A percentile compares a stretch with the other conserved stretches of the same genome.
These are phyloP conservation scores for Parathielavia hyrcaniae DNA, from an alignment of 495 filamentous ascomycete species.

Conservation along the genomic window DNA sequence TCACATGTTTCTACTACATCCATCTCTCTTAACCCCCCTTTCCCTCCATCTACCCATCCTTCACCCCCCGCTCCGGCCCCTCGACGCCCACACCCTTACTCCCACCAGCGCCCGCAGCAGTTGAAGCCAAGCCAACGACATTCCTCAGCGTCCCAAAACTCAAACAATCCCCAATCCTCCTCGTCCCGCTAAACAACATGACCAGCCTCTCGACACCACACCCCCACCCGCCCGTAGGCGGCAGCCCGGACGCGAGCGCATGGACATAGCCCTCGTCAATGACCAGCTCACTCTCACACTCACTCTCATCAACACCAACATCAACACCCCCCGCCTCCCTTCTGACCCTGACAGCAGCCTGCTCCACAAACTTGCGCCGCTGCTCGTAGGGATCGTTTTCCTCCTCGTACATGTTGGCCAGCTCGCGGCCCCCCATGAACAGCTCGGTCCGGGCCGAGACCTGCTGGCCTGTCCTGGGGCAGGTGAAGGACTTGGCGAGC, in stretches of 20 bases:
- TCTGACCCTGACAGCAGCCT: constrained; percentile 16
- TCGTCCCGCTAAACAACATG: constrained; percentile 76
- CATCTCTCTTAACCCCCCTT: no score
- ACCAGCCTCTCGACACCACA: constrained; percentile 83
- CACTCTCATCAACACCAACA: constrained; percentile 10
- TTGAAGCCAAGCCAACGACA: constrained; percentile 41
- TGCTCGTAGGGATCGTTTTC: constrained; percentile 91
- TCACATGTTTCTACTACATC: no score
- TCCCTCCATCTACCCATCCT: no score
- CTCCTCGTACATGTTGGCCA: constrained; percentile 96
- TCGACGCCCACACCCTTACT: background rate
- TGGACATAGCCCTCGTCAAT: constrained; percentile 80
- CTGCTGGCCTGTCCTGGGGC: constrained; percentile 54
- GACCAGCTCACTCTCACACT: background rate
- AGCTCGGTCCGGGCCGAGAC: constrained; percentile 78
- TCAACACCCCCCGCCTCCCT: constrained; percentile 25
- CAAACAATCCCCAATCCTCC: constrained; percentile 74
- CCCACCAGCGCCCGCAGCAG: background rate
- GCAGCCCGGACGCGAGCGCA: constrained; percentile 79
- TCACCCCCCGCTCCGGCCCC: background rate
- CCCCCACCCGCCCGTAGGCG: constrained; percentile 93
- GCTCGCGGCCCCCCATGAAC: constrained; percentile 71
- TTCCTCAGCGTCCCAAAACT: constrained; percentile 81
- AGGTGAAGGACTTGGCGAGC: constrained; percentile 75
- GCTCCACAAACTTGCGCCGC: constrained; percentile 67